phyloP scores from a whole-genome alignment of 192 early-diverging fungal genomes.

The Oehlia diaphana region DNA sequence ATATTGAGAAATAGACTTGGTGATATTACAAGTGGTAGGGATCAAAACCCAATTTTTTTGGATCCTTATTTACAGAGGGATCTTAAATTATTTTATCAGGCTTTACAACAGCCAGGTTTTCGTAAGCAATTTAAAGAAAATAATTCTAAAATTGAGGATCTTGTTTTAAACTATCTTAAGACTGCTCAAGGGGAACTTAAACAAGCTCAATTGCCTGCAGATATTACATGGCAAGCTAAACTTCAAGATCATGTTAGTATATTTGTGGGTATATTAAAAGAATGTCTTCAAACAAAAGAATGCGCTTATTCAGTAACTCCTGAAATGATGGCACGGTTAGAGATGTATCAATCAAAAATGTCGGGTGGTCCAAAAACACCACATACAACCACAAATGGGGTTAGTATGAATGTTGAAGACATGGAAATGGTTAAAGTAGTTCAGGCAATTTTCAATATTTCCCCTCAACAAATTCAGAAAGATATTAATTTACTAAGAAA shows the following conservation, averaged over 20 bases:
- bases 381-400: background rate
- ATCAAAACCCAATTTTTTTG: conserved; percentile 44
- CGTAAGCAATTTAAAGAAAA: conserved; percentile 16
- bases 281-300: conserved; percentile 17
- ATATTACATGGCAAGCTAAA: conserved; percentile 25
- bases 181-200: conserved; percentile 18
- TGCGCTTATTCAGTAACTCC: background rate
- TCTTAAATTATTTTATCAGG: conserved; percentile 24
- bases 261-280: conserved; percentile 25
- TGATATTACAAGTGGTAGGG: conserved; percentile 47
- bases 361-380: background rate
- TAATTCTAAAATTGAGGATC: conserved; percentile 26
- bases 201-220: background rate
- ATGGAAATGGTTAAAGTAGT: conserved; percentile 26
- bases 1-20: conserved; percentile 43
- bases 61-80: conserved; percentile 46
- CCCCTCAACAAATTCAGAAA: conserved; percentile 6
- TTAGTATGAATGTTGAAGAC: conserved; percentile 3
- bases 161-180: conserved; percentile 22
- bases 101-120: conserved; percentile 4
- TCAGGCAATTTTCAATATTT: conserved; percentile 19
- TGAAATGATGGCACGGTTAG: conserved; percentile 16
- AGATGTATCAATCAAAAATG: background rate
- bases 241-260: conserved; percentile 21
- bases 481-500: conserved; percentile 23